Evolutionary conservation across 2,329 filamentous ascomycete genomes (phyloP).

Genomic region (Thelonectria blattea): DNA sequence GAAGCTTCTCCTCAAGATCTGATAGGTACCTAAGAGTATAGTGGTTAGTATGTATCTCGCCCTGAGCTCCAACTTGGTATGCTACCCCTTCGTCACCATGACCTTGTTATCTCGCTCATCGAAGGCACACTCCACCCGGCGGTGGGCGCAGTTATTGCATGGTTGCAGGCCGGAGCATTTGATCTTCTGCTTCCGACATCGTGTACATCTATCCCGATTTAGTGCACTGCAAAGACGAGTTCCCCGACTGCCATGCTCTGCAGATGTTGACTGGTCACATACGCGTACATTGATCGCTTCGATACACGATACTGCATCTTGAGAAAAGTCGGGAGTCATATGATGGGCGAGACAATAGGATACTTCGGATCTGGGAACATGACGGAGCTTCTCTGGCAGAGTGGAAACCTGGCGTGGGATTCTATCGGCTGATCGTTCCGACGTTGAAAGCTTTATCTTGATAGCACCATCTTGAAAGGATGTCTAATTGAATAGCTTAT

Average conservation of each 20-base stretch:
- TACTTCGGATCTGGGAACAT: background rate
- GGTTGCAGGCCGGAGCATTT: constrained; percentile 36
- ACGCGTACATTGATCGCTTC: background rate
- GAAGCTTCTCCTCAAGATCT: constrained; percentile 38
- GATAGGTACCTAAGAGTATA: constrained; percentile 37
- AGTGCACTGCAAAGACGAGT: too few relatives aligned
- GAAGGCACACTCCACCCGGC: constrained; percentile 34
- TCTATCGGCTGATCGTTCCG: too few relatives aligned
- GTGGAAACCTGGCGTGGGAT: background rate
- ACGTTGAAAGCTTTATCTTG: too few relatives aligned
- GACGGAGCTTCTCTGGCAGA: background rate
- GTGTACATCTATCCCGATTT: constrained; percentile 13
- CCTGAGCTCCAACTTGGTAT: constrained; percentile 48
- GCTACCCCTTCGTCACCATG: constrained; percentile 34
- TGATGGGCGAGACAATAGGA: too few relatives aligned
- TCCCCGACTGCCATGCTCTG: too few relatives aligned
- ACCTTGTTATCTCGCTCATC: constrained; percentile 22
- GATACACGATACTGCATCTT: background rate
- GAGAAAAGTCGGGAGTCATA: background rate
- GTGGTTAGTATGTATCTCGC: constrained; percentile 35
- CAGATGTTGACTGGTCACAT: background rate
- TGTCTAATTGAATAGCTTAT: too few relatives aligned
- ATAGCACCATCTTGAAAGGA: too few relatives aligned
- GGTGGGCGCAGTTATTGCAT: constrained; percentile 33
- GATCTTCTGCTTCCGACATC: constrained; percentile 37